Evolutionary conservation across 371 early-diverging fungal genomes (phyloP), one percentile per base, ranked within the genome.

Genomic region (Choanephora cucurbitarum): DNA sequence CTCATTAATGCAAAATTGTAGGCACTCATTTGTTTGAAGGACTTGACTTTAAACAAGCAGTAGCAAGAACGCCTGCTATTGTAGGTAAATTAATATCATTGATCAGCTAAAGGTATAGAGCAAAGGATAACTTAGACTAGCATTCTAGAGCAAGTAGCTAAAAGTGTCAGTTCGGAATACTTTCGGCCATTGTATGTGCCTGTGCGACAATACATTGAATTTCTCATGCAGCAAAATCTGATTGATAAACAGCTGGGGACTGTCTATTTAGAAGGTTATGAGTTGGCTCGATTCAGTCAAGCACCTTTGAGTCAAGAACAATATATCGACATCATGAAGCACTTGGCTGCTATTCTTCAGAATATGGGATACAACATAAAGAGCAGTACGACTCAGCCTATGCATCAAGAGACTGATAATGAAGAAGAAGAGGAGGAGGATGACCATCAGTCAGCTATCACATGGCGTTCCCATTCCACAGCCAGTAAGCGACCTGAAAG

Each of bases 1-100:
- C n/a, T n/a, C n/a, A n/a, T n/a, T n/a, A n/a, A n/a, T n/a, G n/a
- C n/a, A n/a, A n/a, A n/a, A n/a, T n/a, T n/a, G n/a, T n/a, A 77
- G 75, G 65, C 14, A 64, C 78, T 2, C 65, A 68, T 22, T 43
- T 71, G 14, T 78, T 75, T 62, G 83, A 83, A 43, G 78, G 68
- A 34, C 74, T 86, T 0, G 81, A 85, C 53, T 88, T 87, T 59
- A 79, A 83, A 48, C 77, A 82, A 10, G 84, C 85, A 1, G 78
- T 85, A 64, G 64, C 83, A 18, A 79, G 84, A 60, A 85, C 91
- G 8, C 76, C 86, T 23, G 73, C 76, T 9, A 72, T 86, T 23
- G 77, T 90, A 34, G 84, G 85, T 82, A 76, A 55, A 60, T 13
- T 0, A 13, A 33, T 23, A 22, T 50, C 13, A 13, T 48, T n/a